phyloP scores from a whole-genome alignment of 2,329 filamentous ascomycete species.

The Penicillium fuscoglaucum region DNA sequence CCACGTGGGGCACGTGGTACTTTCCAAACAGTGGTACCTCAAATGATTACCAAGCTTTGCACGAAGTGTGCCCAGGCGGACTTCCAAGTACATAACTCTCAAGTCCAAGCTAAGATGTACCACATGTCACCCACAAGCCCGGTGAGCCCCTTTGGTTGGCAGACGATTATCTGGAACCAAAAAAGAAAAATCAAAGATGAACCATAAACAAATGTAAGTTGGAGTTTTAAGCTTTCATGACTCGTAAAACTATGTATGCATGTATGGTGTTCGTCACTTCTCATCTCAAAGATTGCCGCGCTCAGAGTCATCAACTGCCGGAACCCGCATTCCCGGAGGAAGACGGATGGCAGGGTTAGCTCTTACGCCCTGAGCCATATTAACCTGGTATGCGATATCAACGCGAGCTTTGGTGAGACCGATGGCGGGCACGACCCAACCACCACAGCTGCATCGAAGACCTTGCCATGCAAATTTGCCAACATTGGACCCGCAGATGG shows the following conservation, averaged over 20 bases:
- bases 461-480: slow-evolving; percentile 97
- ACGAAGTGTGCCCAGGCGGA: neutral
- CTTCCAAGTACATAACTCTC: neutral
- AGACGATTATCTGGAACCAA: neutral
- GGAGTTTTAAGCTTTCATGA: slow-evolving; percentile 14
- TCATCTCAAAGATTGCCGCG: slow-evolving; percentile 28
- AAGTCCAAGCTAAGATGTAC: neutral
- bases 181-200: neutral
- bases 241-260: slow-evolving; percentile 18
- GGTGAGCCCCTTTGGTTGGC: neutral
- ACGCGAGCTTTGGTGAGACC: slow-evolving; percentile 79
- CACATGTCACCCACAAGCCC: neutral
- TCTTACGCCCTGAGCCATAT: slow-evolving; percentile 21
- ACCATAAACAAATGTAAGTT: slow-evolving; percentile 2
- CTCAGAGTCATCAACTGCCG: slow-evolving; percentile 16
- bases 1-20: neutral
- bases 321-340: slow-evolving; percentile 39
- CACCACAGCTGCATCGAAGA: slow-evolving; percentile 84
- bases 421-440: slow-evolving; percentile 90
- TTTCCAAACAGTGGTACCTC: neutral
- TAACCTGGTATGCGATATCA: slow-evolving; percentile 62
- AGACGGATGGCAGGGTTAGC: slow-evolving; percentile 37
- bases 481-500: slow-evolving; percentile 75
- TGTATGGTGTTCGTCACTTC: slow-evolving; percentile 5
- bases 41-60: neutral